Conservation (phyloP, 305 asterid genomes). For the Fraxinus albicans region DNA sequence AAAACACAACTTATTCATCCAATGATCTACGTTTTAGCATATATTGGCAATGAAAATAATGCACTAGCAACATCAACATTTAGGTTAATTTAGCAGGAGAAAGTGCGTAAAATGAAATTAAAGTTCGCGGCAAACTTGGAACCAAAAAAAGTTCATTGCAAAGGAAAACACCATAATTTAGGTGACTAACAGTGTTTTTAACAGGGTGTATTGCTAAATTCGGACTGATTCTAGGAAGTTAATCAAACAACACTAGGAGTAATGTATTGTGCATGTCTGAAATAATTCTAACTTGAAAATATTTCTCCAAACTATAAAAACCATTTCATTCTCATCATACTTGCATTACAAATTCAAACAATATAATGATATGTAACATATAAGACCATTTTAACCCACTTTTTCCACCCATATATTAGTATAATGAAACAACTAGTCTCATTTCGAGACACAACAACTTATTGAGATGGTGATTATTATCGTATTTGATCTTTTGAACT, state of each 20-base stretch:
- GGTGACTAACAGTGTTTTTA: neutral
- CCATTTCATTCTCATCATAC: conserved; percentile 7
- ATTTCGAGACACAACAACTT: conserved; percentile 14
- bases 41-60: neutral
- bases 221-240: neutral
- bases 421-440: conserved; percentile 25
- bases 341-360: conserved; percentile 13
- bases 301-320: neutral
- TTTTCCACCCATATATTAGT: neutral
- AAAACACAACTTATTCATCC: neutral
- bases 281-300: neutral
- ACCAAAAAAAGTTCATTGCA: neutral
- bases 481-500: conserved; percentile 1
- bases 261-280: neutral
- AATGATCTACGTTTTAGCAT: neutral
- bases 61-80: neutral
- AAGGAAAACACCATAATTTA: neutral
- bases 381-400: neutral
- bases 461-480: neutral
- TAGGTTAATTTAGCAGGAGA: too few relatives aligned
- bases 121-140: neutral
- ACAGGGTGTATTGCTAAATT: neutral
- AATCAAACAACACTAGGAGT: neutral
- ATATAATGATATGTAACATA: neutral
- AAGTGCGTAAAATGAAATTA: too few relatives aligned